Percentiles rank a stretch among this genome's conserved stretches.
Conservation (phyloP, 768 basidiomycete species). For the Stropharia rugosoannulata region DNA sequence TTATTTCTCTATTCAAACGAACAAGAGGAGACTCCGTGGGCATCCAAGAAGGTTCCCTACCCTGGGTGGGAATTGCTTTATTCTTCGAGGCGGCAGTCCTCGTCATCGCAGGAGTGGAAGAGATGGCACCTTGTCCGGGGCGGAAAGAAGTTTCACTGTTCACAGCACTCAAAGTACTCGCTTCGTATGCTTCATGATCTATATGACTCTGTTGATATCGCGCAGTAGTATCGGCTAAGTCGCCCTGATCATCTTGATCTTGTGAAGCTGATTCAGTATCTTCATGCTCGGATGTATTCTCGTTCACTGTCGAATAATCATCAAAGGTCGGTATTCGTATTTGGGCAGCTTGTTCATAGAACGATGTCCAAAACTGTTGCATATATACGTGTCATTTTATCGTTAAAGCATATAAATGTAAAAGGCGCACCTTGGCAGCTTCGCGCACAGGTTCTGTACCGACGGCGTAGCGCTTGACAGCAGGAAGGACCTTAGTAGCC, state of each 20-base stretch:
- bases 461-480: conserved; percentile 87
- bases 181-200: conserved; percentile 27
- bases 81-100: conserved; percentile 26
- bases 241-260: conserved; percentile 12
- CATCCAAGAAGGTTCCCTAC: conserved; percentile 61
- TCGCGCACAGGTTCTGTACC: conserved; percentile 87
- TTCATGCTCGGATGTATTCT: conserved; percentile 42
- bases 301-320: conserved; percentile 60
- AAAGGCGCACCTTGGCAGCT: conserved; percentile 73
- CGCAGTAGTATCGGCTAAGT: conserved; percentile 16
- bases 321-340: conserved; percentile 77
- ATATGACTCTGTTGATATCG: conserved; percentile 17
- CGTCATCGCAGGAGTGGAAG: conserved; percentile 75
- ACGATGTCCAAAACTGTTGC: conserved; percentile 89
- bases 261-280: conserved; percentile 26
- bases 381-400: not conserved
- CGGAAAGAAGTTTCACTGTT: conserved; percentile 73
- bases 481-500: conserved; percentile 77
- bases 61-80: too few species aligned
- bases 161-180: conserved; percentile 48
- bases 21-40: conserved; percentile 74
- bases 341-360: conserved; percentile 93
- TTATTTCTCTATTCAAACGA: conserved; percentile 62
- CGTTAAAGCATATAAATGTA: not conserved
- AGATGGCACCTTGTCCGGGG: conserved; percentile 68